phyloP scores from a whole-genome alignment of 78 protist species.

The Paulinella micropora region DNA sequence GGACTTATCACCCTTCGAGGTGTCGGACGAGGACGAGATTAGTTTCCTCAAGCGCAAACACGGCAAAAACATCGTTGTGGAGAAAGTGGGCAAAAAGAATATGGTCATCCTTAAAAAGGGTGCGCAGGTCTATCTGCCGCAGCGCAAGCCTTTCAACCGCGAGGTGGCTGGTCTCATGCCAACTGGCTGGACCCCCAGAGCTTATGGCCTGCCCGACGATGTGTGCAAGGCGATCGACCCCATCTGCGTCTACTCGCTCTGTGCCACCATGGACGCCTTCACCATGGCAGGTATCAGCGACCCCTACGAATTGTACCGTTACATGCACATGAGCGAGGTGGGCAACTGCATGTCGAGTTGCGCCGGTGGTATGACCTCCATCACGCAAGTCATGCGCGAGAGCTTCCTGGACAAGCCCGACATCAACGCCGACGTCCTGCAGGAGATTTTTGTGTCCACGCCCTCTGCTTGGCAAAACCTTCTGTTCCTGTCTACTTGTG shows the following conservation, averaged over 20 bases:
- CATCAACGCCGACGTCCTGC: slow-evolving; percentile 1
- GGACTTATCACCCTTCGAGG: slow-evolving; percentile 38
- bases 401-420: slow-evolving; percentile 28
- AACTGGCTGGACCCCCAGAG: slow-evolving; percentile 46
- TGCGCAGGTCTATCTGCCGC: slow-evolving; percentile 33
- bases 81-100: neutral
- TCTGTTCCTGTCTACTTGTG: slow-evolving; percentile 38
- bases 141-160: slow-evolving; percentile 37
- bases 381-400: slow-evolving; percentile 7
- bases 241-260: slow-evolving; percentile 35
- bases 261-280: too few relatives aligned
- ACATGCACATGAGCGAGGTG: slow-evolving; percentile 45
- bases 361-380: slow-evolving; percentile 39
- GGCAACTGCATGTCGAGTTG: slow-evolving; percentile 49
- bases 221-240: too few relatives aligned
- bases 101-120: slow-evolving; percentile 26
- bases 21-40: slow-evolving; percentile 29
- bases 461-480: slow-evolving; percentile 53
- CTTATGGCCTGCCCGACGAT: too few relatives aligned
- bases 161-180: slow-evolving; percentile 51
- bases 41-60: too few relatives aligned
- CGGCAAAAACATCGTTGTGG: too few relatives aligned
- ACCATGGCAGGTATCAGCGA: slow-evolving; percentile 34
- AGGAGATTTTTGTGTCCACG: too few relatives aligned
- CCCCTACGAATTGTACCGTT: slow-evolving; percentile 47